phyloP scores from a whole-genome alignment of 2,329 filamentous ascomycete species.

The Fusarium torulosum region DNA sequence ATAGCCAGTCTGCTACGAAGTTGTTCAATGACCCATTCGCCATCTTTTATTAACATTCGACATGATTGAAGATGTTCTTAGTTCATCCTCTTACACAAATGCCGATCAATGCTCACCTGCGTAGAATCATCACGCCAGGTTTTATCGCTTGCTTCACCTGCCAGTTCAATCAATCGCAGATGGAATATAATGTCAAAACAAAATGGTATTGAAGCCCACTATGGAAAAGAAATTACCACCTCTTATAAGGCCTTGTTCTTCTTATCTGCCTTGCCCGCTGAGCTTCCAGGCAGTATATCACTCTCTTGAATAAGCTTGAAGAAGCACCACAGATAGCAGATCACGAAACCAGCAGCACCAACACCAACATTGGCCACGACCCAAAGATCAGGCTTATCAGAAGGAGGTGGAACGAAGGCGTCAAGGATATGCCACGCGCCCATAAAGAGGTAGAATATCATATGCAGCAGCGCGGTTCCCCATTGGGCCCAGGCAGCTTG shows the following conservation, averaged over 20 bases:
- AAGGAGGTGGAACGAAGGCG: conserved; percentile 74
- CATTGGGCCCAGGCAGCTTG: conserved; percentile 55
- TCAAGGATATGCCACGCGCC: conserved; percentile 84
- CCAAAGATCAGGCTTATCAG: conserved; percentile 91
- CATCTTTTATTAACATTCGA: too few relatives aligned
- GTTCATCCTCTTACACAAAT: too few relatives aligned
- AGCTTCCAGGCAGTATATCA: conserved; percentile 58
- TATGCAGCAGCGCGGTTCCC: conserved; percentile 77
- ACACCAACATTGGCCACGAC: conserved; percentile 90
- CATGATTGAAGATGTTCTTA: too few relatives aligned
- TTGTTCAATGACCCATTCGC: too few relatives aligned
- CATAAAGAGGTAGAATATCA: conserved; percentile 82
- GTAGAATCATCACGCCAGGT: too few relatives aligned
- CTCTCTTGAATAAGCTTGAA: conserved; percentile 74
- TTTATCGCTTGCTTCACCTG: too few relatives aligned
- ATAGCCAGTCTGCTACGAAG: too few relatives aligned
- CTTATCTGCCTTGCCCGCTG: conserved; percentile 52
- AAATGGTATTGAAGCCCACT: conserved; percentile 6
- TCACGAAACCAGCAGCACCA: conserved; percentile 84
- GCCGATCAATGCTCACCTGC: too few relatives aligned
- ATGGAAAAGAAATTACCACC: background rate
- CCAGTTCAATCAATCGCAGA: too few relatives aligned
- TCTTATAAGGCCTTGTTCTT: conserved; percentile 46
- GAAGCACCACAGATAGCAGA: conserved; percentile 94
- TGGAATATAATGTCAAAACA: background rate